These are phyloP conservation scores for Curvularia verruculosa DNA, from an alignment of 2,329 filamentous ascomycete genomes.

Conservation along the genomic window DNA sequence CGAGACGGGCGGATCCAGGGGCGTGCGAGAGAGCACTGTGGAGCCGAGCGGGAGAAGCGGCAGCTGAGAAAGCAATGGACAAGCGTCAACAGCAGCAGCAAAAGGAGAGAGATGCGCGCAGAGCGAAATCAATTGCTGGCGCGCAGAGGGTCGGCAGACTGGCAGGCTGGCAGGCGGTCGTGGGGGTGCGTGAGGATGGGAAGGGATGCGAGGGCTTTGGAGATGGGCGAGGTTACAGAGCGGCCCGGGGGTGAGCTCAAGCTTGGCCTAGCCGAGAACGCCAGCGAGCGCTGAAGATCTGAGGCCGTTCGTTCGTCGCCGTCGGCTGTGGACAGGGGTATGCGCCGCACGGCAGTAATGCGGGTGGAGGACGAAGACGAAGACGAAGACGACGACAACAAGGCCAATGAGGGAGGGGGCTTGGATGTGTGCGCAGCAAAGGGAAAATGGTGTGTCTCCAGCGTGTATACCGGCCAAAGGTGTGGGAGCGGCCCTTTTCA, in stretches of 20 bases:
- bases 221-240: slow-evolving; percentile 42
- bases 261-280: slow-evolving; percentile 43
- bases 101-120: slow-evolving; percentile 25
- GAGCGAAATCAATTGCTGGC: slow-evolving; percentile 40
- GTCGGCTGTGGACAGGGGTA: slow-evolving; percentile 1
- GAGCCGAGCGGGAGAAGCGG: slow-evolving; percentile 28
- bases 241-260: slow-evolving; percentile 30
- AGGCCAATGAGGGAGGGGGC: too few species aligned
- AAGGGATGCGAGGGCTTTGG: slow-evolving; percentile 33
- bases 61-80: slow-evolving; percentile 15
- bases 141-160: slow-evolving; percentile 15
- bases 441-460: too few species aligned
- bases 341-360: neutral
- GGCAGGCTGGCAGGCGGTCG: slow-evolving; percentile 14
- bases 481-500: neutral
- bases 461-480: neutral
- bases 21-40: slow-evolving; percentile 39
- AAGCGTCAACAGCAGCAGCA: slow-evolving; percentile 28
- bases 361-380: neutral
- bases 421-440: neutral
- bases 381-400: too few species aligned
- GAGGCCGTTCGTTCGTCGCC: slow-evolving; percentile 20
- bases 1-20: slow-evolving; percentile 44
- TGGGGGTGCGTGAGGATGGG: slow-evolving; percentile 20
- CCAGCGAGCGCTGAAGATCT: slow-evolving; percentile 26